Evolutionary conservation across 2,329 filamentous ascomycete species (phyloP), one percentile per base, ranked within the genome.

Genomic region (Dryadomyces sulphureus): DNA sequence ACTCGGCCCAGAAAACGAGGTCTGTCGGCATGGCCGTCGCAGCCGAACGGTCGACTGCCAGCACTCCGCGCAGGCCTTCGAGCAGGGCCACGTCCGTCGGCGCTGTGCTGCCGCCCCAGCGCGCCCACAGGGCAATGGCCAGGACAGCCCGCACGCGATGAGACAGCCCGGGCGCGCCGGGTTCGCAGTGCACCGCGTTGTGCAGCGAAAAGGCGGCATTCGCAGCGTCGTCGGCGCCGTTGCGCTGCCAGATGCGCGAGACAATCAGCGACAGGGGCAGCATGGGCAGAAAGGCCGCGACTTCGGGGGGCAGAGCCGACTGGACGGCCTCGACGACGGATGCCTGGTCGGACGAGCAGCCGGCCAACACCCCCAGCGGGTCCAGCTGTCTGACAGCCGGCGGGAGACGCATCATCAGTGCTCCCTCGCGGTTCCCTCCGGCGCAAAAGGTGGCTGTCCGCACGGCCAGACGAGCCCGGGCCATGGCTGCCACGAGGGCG

Each of bases 381-480:
- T 81, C 70, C 52, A 75, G 70, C 43, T 77, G 73, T 46, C 83
- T 75, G 16, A 82, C 61, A 0, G 68, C 59, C 0, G 61, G 53
- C 0, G 77, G 68, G 11, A 94, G 70, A 50, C 72, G 79, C 62
- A 84, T 77, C 63, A 86, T 87, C 35, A 94, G 65, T 38, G 79
- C 79, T 0, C 89, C 89, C 62, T 94, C 88, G 36, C 88, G 72
- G 50, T 94, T 89, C 7, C 88, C 89, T 19, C 89, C 60, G 54
- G 86, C 81, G 58, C 87, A 93, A 62, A 94, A 95, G 1, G 81
- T 81, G 3, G 89, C 84, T 21, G 75, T 71, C 38, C 77, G 75
- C 53, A 94, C 81, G 38, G 70, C 70, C 4, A 84, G 84, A 21
- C 32, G 40, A 3, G 35, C 22, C 21, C 49, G 50, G 16, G 14